Conservation (phyloP, 371 early-diverging fungal genomes). For the Actinomortierella ambigua region DNA sequence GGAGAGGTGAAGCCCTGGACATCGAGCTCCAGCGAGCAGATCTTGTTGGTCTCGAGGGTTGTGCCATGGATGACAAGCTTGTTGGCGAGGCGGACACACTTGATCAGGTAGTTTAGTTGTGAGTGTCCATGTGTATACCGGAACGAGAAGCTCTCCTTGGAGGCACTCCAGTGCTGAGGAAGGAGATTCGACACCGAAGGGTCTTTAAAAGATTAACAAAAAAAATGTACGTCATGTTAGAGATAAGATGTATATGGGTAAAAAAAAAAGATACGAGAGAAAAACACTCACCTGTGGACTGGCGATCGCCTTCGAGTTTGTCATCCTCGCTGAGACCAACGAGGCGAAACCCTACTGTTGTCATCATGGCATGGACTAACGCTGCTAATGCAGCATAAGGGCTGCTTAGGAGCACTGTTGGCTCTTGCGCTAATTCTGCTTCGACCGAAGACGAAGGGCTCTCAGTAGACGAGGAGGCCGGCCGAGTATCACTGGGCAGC, state of each 20-base stretch:
- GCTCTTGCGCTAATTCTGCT: background rate
- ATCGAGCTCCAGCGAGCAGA: conserved; percentile 60
- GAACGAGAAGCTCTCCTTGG: conserved; percentile 62
- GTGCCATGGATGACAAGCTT: conserved; percentile 71
- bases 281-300: background rate
- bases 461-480: background rate
- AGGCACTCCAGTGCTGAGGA: conserved; percentile 64
- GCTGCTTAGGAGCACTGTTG: conserved; percentile 37
- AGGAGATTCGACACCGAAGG: conserved; percentile 46
- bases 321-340: conserved; percentile 70
- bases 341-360: conserved; percentile 63
- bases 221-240: conserved; percentile 10
- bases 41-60: conserved; percentile 70
- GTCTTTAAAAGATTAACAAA: conserved; percentile 29
- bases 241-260: background rate
- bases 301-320: conserved; percentile 43
- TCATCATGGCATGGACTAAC: conserved; percentile 62
- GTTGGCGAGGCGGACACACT: conserved; percentile 66
- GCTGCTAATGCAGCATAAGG: conserved; percentile 64
- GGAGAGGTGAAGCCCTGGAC: conserved; percentile 59
- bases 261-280: background rate
- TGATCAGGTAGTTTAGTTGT: conserved; percentile 71
- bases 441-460: background rate
- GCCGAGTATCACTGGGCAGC: background rate
- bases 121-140: conserved; percentile 75